Base-by-base conservation (phyloP, 768 basidiomycete genomes). In the Gymnopilus dilepis region DNA sequence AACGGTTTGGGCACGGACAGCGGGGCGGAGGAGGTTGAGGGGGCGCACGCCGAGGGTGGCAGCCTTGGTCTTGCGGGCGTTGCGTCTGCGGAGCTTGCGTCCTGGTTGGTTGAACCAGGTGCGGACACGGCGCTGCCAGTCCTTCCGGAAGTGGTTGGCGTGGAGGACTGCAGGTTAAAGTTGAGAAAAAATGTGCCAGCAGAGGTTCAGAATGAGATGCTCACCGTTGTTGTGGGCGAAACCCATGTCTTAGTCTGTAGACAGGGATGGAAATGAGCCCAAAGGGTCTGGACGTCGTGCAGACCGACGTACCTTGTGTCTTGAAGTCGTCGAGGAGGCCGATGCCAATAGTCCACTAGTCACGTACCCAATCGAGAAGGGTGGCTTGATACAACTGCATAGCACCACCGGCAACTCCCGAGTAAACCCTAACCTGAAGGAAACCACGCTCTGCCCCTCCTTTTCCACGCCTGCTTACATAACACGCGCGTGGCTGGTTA, bases 81-180 rank as follows among this genome's bases (percentile, higher is more conserved):
- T 88, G 76, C 97, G 92, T 76, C 97, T 86, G 77, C 94, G 92
- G 77, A 95, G 91, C 82, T 99, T 99, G 76, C 93, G 92, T 51
- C 96, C 97, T 59, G 97, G 95, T 81, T 99, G 97, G 84, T 99
- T 92, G 77, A 99, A 99, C 96, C 96, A 95, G 74, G 94, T 97
- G 79, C 90, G 90, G 70, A 97, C 95, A 67, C 91, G 91, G 73
- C 89, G 86, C 79, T 99, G 97, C 96, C 96, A 99, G 78, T 99
- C 96, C 89, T 99, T 99, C 84, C 88, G 93, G 87, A 95, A 95
- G 77, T 97, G 95, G 80, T 95, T 95, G 70, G 78, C 85, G 81
- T 88, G 95, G 78, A 97, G 92, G 82, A 92, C 93, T 92, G 48
- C 33, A 64, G 60, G 50, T 31, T 17, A 3, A 15, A 65, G 31